A percentile compares a stretch with the other conserved stretches of the same genome.
Evolutionary conservation across 352 stramenopile genomes (phyloP).

Genomic region (Pythium phragmitis): DNA sequence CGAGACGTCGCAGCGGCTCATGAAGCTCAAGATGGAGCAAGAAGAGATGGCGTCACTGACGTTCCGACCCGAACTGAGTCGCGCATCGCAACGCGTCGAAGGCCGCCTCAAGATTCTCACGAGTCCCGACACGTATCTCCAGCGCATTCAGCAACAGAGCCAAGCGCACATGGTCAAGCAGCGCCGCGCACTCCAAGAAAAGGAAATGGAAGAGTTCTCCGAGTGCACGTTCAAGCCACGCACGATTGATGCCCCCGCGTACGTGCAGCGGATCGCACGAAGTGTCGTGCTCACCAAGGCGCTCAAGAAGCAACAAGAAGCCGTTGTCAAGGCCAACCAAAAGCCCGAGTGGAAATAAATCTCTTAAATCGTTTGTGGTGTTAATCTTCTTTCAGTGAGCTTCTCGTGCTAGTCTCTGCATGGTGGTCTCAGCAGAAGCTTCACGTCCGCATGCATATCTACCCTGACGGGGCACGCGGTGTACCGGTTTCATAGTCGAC

Average conservation of each 20-base stretch:
- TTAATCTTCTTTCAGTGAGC: too few species aligned
- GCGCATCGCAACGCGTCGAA: conserved; percentile 60
- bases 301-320: conserved; percentile 57
- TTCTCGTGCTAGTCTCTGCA: too few species aligned
- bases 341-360: conserved; percentile 71
- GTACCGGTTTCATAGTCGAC: conserved; percentile 1
- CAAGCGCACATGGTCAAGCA: conserved; percentile 73
- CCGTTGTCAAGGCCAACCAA: conserved; percentile 35
- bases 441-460: background rate
- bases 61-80: conserved; percentile 76
- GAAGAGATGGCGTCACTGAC: conserved; percentile 81
- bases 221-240: conserved; percentile 85
- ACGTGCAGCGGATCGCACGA: conserved; percentile 80
- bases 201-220: conserved; percentile 80
- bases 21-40: conserved; percentile 89
- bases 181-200: conserved; percentile 70
- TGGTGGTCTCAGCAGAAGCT: background rate
- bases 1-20: conserved; percentile 74
- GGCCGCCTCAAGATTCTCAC: conserved; percentile 78
- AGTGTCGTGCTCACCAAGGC: conserved; percentile 74
- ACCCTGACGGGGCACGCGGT: conserved; percentile 3
- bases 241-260: conserved; percentile 81
- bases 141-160: conserved; percentile 79
- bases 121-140: conserved; percentile 77
- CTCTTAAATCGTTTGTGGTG: too few species aligned